These are phyloP conservation scores for Pseudonectria buxi DNA, from an alignment of 2,329 filamentous ascomycete species.

Conservation along the genomic window DNA sequence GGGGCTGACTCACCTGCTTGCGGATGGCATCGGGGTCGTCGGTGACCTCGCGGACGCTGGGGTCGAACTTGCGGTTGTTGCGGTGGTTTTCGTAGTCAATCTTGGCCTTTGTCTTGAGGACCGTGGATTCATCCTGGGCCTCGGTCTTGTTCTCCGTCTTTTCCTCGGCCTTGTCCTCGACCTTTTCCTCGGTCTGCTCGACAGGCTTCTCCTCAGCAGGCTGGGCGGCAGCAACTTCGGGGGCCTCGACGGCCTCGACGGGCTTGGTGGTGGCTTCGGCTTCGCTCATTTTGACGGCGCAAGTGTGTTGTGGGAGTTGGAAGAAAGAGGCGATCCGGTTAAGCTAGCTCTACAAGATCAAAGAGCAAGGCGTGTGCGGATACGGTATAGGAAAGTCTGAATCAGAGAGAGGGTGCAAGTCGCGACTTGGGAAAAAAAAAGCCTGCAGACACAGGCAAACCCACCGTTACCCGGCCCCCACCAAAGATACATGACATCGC, in stretches of 20 bases:
- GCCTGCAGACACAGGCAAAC: constrained; percentile 20
- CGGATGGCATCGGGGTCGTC: constrained; percentile 76
- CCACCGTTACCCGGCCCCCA: not conserved
- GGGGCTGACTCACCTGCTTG: constrained; percentile 56
- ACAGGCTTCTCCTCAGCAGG: constrained; percentile 21
- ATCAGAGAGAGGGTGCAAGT: constrained; percentile 11
- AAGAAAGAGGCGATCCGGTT: constrained; percentile 7
- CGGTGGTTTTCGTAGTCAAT: constrained; percentile 32
- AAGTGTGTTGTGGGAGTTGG: constrained; percentile 3
- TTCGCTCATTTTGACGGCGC: constrained; percentile 31
- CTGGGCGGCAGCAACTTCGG: constrained; percentile 17
- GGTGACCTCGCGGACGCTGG: constrained; percentile 59
- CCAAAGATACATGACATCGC: not conserved
- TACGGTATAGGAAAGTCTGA: constrained; percentile 4
- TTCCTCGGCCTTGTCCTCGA: constrained; percentile 17
- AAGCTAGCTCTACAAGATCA: constrained; percentile 3
- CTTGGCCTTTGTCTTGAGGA: constrained; percentile 40
- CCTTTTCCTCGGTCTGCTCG: constrained; percentile 20
- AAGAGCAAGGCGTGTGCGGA: constrained; percentile 1
- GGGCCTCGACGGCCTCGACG: constrained; percentile 27
- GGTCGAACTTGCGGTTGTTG: constrained; percentile 65
- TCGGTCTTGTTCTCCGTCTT: constrained; percentile 19
- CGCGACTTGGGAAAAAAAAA: constrained; percentile 15
- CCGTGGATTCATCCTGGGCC: constrained; percentile 22
- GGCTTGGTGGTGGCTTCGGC: constrained; percentile 33